Conservation (phyloP, 1,139 yeast genomes). For the Torulaspora globosa region DNA sequence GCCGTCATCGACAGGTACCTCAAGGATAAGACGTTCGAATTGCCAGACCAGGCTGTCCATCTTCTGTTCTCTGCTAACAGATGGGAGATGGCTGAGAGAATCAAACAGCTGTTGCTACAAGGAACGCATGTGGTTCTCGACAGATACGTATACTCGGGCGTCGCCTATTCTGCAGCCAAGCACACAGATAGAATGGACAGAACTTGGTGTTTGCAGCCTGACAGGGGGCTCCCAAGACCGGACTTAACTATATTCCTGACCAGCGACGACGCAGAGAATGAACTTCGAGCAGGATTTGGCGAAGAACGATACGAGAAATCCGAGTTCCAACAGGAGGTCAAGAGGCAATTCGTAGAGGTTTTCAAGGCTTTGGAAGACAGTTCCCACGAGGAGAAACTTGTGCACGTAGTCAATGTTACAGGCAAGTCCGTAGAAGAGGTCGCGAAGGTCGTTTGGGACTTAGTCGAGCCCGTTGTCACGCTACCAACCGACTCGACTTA, state of each 20-base stretch:
- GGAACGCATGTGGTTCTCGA: conserved; percentile 72
- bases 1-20: conserved; percentile 70
- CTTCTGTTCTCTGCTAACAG: conserved; percentile 87
- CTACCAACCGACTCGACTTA: neutral
- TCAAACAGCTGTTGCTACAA: conserved; percentile 43
- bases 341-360: conserved; percentile 51
- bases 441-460: conserved; percentile 16
- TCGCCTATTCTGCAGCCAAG: conserved; percentile 91
- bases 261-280: conserved; percentile 48
- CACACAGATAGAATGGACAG: conserved; percentile 44
- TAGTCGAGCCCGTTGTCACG: conserved; percentile 3
- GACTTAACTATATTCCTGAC: conserved; percentile 79
- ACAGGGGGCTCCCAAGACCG: conserved; percentile 80
- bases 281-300: conserved; percentile 76
- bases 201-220: conserved; percentile 79
- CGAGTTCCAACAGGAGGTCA: conserved; percentile 69
- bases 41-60: conserved; percentile 79
- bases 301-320: conserved; percentile 80
- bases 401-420: conserved; percentile 57
- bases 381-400: conserved; percentile 26
- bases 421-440: conserved; percentile 57
- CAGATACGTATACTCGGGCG: conserved; percentile 87
- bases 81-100: conserved; percentile 71
- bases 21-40: conserved; percentile 44
- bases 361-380: conserved; percentile 34